Conservation (phyloP, 768 basidiomycete species). For the Rossbeevera mucosa region DNA sequence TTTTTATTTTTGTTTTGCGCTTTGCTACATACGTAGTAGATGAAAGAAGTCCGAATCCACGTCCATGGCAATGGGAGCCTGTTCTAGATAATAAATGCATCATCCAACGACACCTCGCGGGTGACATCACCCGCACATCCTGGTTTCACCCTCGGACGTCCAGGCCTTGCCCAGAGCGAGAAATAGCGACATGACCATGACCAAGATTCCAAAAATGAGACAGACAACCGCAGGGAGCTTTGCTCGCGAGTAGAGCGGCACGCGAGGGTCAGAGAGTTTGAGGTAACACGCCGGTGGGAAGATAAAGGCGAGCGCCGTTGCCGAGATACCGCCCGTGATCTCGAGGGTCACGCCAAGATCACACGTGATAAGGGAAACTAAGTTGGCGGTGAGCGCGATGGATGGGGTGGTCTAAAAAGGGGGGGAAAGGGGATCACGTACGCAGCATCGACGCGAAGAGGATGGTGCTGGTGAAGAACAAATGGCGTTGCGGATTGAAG, state of each 20-base stretch:
- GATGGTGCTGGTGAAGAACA: constrained; percentile 87
- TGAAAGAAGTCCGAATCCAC: constrained; percentile 1
- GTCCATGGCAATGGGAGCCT: neutral
- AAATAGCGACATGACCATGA: constrained; percentile 73
- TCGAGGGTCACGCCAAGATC: constrained; percentile 98
- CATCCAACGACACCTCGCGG: constrained; percentile 7
- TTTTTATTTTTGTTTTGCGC: no score
- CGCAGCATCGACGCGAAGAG: constrained; percentile 79
- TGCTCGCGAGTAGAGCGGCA: constrained; percentile 62
- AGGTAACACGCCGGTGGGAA: constrained; percentile 86
- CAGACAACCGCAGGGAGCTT: constrained; percentile 77
- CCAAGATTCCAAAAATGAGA: constrained; percentile 66
- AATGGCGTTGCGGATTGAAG: constrained; percentile 78
- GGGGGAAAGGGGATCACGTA: constrained; percentile 33
- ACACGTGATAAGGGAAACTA: constrained; percentile 89
- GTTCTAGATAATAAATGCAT: constrained; percentile 19
- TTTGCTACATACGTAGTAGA: constrained; percentile 1
- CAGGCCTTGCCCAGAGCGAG: constrained; percentile 77
- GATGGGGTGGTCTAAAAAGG: neutral
- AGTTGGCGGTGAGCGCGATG: neutral
- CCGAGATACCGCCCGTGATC: constrained; percentile 94
- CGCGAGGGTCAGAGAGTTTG: constrained; percentile 54
- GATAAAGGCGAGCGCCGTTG: constrained; percentile 88
- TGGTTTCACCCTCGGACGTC: constrained; percentile 65
- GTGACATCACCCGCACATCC: constrained; percentile 56